Evolutionary conservation across 495 filamentous ascomycete species (phyloP), one percentile per base, ranked within the genome.

Genomic region (Aspergillus funiculosus): DNA sequence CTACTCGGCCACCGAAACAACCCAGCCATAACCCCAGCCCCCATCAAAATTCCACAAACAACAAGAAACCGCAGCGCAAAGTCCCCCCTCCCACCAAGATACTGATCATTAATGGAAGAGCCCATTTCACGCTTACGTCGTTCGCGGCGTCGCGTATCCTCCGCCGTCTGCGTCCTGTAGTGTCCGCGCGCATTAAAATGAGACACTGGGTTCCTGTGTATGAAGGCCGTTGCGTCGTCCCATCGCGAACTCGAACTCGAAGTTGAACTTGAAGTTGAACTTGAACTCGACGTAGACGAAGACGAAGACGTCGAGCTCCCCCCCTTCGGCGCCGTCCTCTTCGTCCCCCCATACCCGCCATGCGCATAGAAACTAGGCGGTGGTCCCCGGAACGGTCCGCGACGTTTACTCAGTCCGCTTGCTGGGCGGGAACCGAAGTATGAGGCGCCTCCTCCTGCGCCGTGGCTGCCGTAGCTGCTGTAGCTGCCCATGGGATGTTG

Each of bases 341-440:
- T 29, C 46, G 32, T 52, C 7, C 36, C 46, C 15, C 69, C 71
- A 48, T 66, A 73, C 22, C 87, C 89, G 1, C 88, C 90, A 41
- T 75, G 80, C 13, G 78, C 73, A 61, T 84, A 95, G 64, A 96
- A 98, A 50, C 79, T 85, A 0, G 92, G 91, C 44, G 92, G 91
- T 6, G 92, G 90, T 0, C 92, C 92, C 1, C 73, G 76, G 64
- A 90, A 94, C 2, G 82, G 69, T 0, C 80, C 73, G 0, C 87
- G 74, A 10, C 92, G 77, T 31, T 84, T 74, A 58, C 82, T 88
- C 4, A 98, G 69, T 1, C 94, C 92, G 19, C 80, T 86, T 0
- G 88, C 77, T 0, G 87, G 83, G 2, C 88, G 74, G 0, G 85
- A 86, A 9, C 87, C 86, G 3, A 79, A 69, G 22, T 71, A 74